Percentiles rank a stretch among this genome's conserved stretches.
Evolutionary conservation across 116 monocot genomes (phyloP).

Genomic region (Trichopus zeylanicus): DNA sequence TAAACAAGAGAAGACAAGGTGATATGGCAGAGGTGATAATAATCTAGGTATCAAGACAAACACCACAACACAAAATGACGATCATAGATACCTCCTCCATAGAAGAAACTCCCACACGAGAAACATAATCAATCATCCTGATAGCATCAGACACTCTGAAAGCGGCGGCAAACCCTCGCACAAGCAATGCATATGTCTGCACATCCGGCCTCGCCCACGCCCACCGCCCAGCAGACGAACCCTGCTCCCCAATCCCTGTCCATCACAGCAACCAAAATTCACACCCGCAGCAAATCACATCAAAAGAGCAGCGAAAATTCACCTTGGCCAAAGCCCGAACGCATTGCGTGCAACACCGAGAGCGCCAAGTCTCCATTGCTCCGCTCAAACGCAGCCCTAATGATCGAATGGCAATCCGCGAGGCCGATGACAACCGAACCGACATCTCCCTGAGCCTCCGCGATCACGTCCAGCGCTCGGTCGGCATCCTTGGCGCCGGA

Average conservation of each 20-base stretch:
- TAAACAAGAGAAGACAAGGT: too few relatives aligned
- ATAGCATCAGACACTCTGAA: conserved; percentile 81
- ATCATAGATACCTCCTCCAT: conserved; percentile 66
- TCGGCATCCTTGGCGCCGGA: conserved; percentile 59
- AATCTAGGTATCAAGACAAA: too few relatives aligned
- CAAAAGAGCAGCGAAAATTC: neutral
- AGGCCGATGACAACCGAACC: conserved; percentile 20
- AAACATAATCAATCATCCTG: conserved; percentile 52
- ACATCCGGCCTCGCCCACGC: conserved; percentile 70
- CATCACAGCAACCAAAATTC: neutral
- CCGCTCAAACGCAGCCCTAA: conserved; percentile 49
- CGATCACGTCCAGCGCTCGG: conserved; percentile 50
- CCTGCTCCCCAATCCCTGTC: conserved; percentile 34
- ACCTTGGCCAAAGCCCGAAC: conserved; percentile 29
- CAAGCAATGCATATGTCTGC: conserved; percentile 51
- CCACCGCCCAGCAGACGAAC: conserved; percentile 24
- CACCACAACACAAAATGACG: neutral
- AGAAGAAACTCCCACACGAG: conserved; percentile 46
- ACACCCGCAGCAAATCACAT: neutral
- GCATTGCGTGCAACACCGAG: conserved; percentile 78
- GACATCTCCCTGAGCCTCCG: conserved; percentile 21
- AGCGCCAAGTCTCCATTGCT: conserved; percentile 64
- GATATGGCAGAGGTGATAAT: too few relatives aligned
- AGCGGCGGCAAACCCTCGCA: conserved; percentile 51
- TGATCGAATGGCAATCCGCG: conserved; percentile 54